A percentile compares a stretch with the other conserved stretches of the same genome.
Evolutionary conservation across 1,284 basidiomycete genomes (phyloP).

Genomic region (Irpex rosettiformis): DNA sequence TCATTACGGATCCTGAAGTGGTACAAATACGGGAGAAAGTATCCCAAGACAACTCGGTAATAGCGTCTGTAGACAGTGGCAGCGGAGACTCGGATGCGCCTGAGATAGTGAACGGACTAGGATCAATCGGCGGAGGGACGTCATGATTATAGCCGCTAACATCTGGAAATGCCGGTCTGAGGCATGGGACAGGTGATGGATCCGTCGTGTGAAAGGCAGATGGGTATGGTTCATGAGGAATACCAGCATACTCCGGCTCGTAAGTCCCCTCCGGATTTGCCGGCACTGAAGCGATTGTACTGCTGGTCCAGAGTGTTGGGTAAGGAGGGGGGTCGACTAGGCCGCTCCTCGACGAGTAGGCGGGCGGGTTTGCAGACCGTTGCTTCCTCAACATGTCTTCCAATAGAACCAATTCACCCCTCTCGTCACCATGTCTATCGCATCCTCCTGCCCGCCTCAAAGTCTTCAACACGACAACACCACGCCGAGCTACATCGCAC

Average conservation of each 20-base stretch:
- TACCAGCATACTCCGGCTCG: background rate
- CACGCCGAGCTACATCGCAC: constrained; percentile 21
- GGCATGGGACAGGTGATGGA: constrained; percentile 3
- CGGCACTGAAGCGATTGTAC: no score
- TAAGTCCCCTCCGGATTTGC: background rate
- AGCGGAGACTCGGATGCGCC: background rate
- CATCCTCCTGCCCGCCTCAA: constrained; percentile 23
- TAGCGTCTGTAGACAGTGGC: background rate
- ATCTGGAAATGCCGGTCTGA: background rate
- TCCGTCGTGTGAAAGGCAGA: background rate
- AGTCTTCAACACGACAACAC: constrained; percentile 21
- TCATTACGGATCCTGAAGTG: background rate
- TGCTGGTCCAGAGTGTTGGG: background rate
- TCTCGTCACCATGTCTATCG: constrained; percentile 16
- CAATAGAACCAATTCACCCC: constrained; percentile 11
- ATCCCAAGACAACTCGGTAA: background rate
- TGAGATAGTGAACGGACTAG: background rate
- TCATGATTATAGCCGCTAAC: background rate
- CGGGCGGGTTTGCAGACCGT: background rate
- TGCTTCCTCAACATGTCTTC: constrained; percentile 10
- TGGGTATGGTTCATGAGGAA: background rate
- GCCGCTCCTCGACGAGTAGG: background rate
- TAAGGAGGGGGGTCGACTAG: background rate
- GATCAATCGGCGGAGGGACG: background rate
- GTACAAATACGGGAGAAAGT: background rate